Percentiles rank a stretch among this genome's conserved stretches.
Conservation (phyloP, 163 green algal species). For the Chloromonas sp. region DNA sequence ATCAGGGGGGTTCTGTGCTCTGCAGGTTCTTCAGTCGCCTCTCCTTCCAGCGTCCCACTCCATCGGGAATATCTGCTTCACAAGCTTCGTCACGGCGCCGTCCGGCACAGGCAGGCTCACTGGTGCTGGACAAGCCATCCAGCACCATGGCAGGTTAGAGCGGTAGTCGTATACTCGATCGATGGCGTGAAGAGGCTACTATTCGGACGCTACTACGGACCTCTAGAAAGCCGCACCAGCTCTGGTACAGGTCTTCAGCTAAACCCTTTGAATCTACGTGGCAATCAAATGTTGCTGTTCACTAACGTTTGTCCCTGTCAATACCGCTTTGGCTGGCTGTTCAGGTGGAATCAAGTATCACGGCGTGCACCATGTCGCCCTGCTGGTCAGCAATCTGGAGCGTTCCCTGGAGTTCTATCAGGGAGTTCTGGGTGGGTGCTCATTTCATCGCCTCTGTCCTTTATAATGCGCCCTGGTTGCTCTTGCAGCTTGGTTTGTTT, state of each 20-base stretch:
- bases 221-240: neutral
- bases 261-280: too few species aligned
- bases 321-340: neutral
- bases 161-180: neutral
- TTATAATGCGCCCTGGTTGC: too few species aligned
- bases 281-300: too few species aligned
- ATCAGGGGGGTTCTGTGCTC: too few species aligned
- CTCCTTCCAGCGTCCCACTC: neutral
- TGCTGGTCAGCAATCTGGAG: conserved; percentile 81
- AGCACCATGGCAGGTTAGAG: neutral
- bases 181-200: neutral
- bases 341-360: conserved; percentile 43
- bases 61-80: neutral
- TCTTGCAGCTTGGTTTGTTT: too few species aligned
- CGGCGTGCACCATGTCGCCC: conserved; percentile 88
- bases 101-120: neutral
- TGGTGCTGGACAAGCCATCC: neutral
- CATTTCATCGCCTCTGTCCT: too few species aligned
- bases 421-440: conserved; percentile 44
- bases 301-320: neutral
- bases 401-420: conserved; percentile 84
- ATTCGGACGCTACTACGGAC: neutral
- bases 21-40: neutral
- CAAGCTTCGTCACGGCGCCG: neutral
- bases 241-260: too few species aligned